Evolutionary conservation across 768 basidiomycete genomes (phyloP).

Genomic region (Leccinum subgranulosum): DNA sequence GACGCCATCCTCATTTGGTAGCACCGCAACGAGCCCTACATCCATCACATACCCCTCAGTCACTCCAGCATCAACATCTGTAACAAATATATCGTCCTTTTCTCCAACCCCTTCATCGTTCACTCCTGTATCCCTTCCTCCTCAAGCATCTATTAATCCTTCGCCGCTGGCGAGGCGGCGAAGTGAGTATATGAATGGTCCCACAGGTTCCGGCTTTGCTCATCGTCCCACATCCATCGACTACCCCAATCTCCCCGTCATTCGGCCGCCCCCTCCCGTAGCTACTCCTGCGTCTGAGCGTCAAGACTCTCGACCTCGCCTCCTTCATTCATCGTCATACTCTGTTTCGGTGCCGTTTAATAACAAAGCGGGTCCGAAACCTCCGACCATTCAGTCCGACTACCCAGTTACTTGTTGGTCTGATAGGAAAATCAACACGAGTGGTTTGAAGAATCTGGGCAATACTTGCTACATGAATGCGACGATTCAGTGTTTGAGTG

Average conservation of each 20-base stretch:
- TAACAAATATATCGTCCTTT: constrained; percentile 38
- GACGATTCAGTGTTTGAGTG: constrained; percentile 93
- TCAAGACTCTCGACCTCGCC: constrained; percentile 69
- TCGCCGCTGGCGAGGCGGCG: constrained; percentile 68
- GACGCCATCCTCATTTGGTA: constrained; percentile 36
- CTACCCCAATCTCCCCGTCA: constrained; percentile 72
- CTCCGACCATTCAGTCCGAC: constrained; percentile 67
- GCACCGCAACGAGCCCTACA: constrained; percentile 33
- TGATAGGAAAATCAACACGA: constrained; percentile 73
- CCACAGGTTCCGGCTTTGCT: constrained; percentile 48
- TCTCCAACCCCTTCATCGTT: constrained; percentile 38
- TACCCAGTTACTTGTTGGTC: constrained; percentile 85
- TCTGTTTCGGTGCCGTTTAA: constrained; percentile 19
- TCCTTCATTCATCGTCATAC: constrained; percentile 38
- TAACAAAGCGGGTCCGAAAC: constrained; percentile 42
- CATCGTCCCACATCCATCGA: constrained; percentile 57
- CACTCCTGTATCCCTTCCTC: constrained; percentile 57
- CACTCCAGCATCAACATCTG: constrained; percentile 36
- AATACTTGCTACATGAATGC: constrained; percentile 99
- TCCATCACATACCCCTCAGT: constrained; percentile 57
- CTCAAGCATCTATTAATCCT: constrained; percentile 82
- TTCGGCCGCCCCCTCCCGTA: constrained; percentile 78
- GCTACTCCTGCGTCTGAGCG: constrained; percentile 69
- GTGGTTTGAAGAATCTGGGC: constrained; percentile 90
- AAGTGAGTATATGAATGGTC: constrained; percentile 79